phyloP scores from a whole-genome alignment of 2,329 filamentous ascomycete species.

The Ophiostoma sp. region DNA sequence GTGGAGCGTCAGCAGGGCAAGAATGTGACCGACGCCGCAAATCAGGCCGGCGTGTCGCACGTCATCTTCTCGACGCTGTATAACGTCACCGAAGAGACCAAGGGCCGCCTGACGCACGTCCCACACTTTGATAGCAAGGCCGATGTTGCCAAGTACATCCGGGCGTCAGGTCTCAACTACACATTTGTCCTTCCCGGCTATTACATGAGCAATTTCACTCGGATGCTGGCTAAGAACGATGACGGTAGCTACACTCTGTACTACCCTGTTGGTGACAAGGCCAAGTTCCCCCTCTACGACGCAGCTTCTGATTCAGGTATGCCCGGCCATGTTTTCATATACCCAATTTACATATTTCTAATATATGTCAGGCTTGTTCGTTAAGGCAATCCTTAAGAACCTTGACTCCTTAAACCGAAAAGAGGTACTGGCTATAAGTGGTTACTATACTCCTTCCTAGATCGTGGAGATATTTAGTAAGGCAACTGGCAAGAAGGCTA shows the following conservation, averaged over 20 bases:
- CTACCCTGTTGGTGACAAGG: not conserved
- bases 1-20: constrained; percentile 2
- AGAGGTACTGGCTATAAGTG: not conserved
- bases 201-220: not conserved
- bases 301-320: not conserved
- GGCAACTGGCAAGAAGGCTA: not conserved
- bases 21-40: not conserved
- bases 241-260: not conserved
- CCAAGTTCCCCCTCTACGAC: not conserved
- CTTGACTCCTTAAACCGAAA: not conserved
- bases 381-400: not conserved
- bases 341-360: not conserved
- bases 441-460: not conserved
- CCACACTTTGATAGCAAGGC: constrained; percentile 2
- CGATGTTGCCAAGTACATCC: constrained; percentile 6
- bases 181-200: not conserved
- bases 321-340: not conserved
- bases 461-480: not conserved
- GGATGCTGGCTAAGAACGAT: not conserved
- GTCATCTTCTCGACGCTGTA: not conserved
- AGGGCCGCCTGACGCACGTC: constrained; percentile 1
- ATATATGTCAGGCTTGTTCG: not conserved
- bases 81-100: not conserved
- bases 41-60: not conserved
- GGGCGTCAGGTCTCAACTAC: not conserved